phyloP scores from a whole-genome alignment of 2,329 filamentous ascomycete genomes.

The Colletotrichum cordylinicola region DNA sequence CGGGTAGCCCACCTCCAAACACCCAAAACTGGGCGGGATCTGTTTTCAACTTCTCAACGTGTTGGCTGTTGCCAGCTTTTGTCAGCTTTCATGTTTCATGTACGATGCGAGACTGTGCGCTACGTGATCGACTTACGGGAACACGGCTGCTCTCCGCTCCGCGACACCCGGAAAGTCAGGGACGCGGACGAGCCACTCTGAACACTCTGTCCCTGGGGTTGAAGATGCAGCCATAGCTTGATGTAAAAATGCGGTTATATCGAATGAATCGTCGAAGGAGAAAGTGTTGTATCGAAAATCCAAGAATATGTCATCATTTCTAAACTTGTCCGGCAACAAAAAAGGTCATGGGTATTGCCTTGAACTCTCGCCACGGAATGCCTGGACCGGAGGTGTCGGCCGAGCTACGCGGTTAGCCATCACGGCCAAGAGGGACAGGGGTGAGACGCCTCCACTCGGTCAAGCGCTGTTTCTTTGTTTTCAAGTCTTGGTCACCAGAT shows the following conservation, averaged over 20 bases:
- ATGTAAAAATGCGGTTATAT: background rate
- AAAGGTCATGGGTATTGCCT: background rate
- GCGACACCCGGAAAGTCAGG: background rate
- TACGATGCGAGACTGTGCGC: background rate
- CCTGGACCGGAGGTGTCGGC: background rate
- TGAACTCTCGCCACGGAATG: background rate
- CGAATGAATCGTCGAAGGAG: background rate
- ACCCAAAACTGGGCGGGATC: background rate
- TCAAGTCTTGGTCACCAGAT: background rate
- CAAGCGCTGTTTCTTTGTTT: background rate
- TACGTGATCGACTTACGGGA: background rate
- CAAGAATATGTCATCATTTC: background rate
- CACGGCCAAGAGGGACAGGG: background rate
- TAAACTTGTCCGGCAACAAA: background rate
- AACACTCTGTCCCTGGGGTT: background rate
- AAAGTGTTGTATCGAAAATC: background rate
- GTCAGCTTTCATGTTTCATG: background rate
- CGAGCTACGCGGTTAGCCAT: background rate
- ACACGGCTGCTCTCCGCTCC: background rate
- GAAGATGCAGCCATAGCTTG: background rate
- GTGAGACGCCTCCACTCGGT: background rate
- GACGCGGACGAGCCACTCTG: background rate
- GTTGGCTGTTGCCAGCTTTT: background rate
- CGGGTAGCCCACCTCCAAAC: background rate
- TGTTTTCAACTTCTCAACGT: background rate